Percentiles rank a stretch among this genome's conserved stretches.
Conservation (phyloP, 805 yeast species). For the Yarrowia sp. region DNA sequence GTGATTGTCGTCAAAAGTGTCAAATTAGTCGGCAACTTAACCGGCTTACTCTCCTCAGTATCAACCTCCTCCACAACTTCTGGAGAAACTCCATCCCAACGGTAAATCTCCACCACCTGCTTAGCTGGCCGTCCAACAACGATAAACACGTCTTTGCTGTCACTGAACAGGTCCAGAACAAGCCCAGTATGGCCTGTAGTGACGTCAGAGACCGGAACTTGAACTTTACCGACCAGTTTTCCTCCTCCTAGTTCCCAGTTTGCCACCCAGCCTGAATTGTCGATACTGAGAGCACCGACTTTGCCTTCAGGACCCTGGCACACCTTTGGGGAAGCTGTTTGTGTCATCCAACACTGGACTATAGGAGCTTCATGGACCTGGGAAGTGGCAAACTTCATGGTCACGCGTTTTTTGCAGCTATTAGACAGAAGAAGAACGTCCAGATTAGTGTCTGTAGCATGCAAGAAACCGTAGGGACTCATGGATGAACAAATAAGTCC, state of each 20-base stretch:
- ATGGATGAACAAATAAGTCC: conserved; percentile 23
- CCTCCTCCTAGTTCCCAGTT: conserved; percentile 38
- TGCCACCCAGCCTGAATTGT: conserved; percentile 6
- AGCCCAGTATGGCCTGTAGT: conserved; percentile 28
- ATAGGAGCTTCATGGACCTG: conserved; percentile 32
- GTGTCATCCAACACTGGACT: conserved; percentile 35
- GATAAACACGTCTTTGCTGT: conserved; percentile 6
- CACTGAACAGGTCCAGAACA: conserved; percentile 32
- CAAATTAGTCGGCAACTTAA: neutral
- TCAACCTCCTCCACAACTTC: neutral
- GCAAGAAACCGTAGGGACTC: conserved; percentile 32
- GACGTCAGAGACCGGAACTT: conserved; percentile 8
- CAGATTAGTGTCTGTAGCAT: conserved; percentile 29
- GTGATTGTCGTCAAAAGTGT: neutral
- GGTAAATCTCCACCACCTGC: conserved; percentile 8
- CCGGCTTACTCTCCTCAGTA: neutral
- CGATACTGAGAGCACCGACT: conserved; percentile 35
- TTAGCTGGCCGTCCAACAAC: conserved; percentile 2
- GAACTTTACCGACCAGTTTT: conserved; percentile 14
- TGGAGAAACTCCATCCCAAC: conserved; percentile 16
- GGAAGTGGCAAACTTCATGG: conserved; percentile 25
- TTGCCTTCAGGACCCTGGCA: conserved; percentile 28
- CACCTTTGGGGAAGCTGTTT: conserved; percentile 21
- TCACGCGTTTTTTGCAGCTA: conserved; percentile 23
- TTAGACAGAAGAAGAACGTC: conserved; percentile 24